phyloP scores from a whole-genome alignment of 2,329 filamentous ascomycete genomes.

The Ceratocystis destructans region DNA sequence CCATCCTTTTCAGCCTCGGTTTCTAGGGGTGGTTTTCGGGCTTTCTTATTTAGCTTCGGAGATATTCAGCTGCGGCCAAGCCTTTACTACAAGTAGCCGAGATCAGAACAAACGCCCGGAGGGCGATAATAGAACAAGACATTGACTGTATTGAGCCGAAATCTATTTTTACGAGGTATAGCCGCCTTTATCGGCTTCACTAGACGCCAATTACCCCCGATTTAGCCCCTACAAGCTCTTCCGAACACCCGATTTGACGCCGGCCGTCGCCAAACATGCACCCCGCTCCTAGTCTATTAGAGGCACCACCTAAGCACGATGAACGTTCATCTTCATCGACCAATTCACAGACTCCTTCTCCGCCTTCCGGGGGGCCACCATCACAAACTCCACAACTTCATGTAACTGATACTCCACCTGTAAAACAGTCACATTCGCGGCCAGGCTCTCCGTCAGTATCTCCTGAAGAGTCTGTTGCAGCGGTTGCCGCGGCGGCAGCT shows the following conservation, averaged over 20 bases:
- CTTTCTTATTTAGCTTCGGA: background rate
- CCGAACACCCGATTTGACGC: background rate
- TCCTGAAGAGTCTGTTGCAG: background rate
- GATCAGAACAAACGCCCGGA: too few species aligned
- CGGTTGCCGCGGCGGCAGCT: background rate
- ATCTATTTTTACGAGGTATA: too few species aligned
- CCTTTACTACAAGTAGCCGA: background rate
- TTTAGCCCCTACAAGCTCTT: background rate
- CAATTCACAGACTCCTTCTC: slow-evolving; percentile 15
- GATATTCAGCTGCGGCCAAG: background rate
- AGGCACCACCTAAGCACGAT: slow-evolving; percentile 25
- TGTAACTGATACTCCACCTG: slow-evolving; percentile 23
- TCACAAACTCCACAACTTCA: slow-evolving; percentile 15
- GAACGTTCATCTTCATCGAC: slow-evolving; percentile 20
- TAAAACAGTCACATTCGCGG: background rate
- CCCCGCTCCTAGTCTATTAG: slow-evolving; percentile 29
- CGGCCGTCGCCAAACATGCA: slow-evolving; percentile 26
- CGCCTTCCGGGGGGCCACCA: background rate
- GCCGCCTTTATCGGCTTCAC: too few species aligned
- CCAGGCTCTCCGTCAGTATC: background rate
- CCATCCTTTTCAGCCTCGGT: background rate
- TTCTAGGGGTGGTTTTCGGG: background rate
- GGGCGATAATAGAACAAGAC: too few species aligned
- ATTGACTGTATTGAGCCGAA: too few species aligned
- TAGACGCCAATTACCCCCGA: too few species aligned